phyloP scores from a whole-genome alignment of 257 asterid genomes.

The Rubia yunnanensis region DNA sequence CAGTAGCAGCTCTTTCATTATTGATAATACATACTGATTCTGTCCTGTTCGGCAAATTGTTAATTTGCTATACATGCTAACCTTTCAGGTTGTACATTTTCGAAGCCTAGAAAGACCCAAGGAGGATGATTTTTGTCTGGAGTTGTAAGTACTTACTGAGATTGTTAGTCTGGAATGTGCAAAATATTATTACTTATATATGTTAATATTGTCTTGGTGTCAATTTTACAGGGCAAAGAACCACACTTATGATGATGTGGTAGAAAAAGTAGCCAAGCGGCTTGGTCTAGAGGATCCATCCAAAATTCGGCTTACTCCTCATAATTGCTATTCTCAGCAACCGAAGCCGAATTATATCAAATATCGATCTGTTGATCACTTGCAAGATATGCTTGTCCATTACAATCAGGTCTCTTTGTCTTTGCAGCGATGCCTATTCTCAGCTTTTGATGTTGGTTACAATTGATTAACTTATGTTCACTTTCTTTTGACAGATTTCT shows the following conservation, averaged over 20 bases:
- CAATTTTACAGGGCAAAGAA: slow-evolving; percentile 61
- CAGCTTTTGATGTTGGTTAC: neutral
- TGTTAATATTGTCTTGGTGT: slow-evolving; percentile 15
- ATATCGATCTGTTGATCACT: slow-evolving; percentile 77
- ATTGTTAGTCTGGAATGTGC: slow-evolving; percentile 7
- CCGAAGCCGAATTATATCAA: slow-evolving; percentile 89
- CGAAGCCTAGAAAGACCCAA: slow-evolving; percentile 86
- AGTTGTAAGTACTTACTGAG: slow-evolving; percentile 56
- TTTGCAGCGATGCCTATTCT: neutral
- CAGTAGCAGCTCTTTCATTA: neutral
- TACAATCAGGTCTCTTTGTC: slow-evolving; percentile 73
- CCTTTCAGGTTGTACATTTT: slow-evolving; percentile 75
- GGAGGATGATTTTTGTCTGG: slow-evolving; percentile 86
- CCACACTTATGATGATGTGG: slow-evolving; percentile 93
- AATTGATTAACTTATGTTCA: neutral
- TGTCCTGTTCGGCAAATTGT: neutral
- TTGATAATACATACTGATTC: neutral
- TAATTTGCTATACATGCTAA: neutral
- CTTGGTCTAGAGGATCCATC: slow-evolving; percentile 87
- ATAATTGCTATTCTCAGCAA: slow-evolving; percentile 96
- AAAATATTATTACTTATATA: slow-evolving; percentile 2
- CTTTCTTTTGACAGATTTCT: slow-evolving; percentile 47
- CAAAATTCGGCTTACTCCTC: slow-evolving; percentile 93
- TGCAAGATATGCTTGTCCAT: slow-evolving; percentile 93
- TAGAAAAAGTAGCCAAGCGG: slow-evolving; percentile 78